phyloP scores from a whole-genome alignment of 2,329 filamentous ascomycete genomes.

The Ophiocordyceps camponoti-rufipedis region DNA sequence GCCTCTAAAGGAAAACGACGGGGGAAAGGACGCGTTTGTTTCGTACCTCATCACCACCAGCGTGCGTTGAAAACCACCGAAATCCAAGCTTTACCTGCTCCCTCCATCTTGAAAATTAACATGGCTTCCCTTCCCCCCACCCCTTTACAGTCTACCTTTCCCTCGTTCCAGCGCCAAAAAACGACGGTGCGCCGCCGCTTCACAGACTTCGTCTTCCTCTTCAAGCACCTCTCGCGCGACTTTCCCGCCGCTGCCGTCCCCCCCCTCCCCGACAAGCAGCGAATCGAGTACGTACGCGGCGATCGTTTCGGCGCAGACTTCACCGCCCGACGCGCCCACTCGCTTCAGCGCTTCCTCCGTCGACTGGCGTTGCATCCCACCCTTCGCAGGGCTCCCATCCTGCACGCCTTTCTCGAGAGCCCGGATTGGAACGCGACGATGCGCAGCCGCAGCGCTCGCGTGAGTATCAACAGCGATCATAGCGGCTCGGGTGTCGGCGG shows the following conservation, averaged over 20 bases:
- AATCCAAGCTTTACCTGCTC: neutral
- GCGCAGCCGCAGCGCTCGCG: slow-evolving; percentile 55
- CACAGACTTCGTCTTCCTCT: slow-evolving; percentile 94
- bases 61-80: slow-evolving; percentile 26
- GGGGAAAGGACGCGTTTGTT: slow-evolving; percentile 90
- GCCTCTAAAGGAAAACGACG: slow-evolving; percentile 88
- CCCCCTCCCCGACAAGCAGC: slow-evolving; percentile 92
- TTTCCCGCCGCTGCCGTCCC: slow-evolving; percentile 87
- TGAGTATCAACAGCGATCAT: slow-evolving; percentile 29
- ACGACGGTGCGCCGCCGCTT: slow-evolving; percentile 78
- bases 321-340: slow-evolving; percentile 72
- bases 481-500: slow-evolving; percentile 13
- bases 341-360: slow-evolving; percentile 76
- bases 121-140: neutral
- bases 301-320: slow-evolving; percentile 92
- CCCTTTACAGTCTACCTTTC: slow-evolving; percentile 96
- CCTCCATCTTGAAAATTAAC: neutral
- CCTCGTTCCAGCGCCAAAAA: slow-evolving; percentile 69
- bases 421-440: slow-evolving; percentile 95
- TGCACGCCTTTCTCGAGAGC: slow-evolving; percentile 83
- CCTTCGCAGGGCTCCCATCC: slow-evolving; percentile 61
- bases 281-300: slow-evolving; percentile 95
- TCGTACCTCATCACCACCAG: slow-evolving; percentile 88
- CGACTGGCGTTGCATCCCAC: slow-evolving; percentile 78
- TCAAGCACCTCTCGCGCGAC: slow-evolving; percentile 72